These are phyloP conservation scores for Cladophialophora psammophila DNA, from an alignment of 2,329 filamentous ascomycete species.

Conservation along the genomic window DNA sequence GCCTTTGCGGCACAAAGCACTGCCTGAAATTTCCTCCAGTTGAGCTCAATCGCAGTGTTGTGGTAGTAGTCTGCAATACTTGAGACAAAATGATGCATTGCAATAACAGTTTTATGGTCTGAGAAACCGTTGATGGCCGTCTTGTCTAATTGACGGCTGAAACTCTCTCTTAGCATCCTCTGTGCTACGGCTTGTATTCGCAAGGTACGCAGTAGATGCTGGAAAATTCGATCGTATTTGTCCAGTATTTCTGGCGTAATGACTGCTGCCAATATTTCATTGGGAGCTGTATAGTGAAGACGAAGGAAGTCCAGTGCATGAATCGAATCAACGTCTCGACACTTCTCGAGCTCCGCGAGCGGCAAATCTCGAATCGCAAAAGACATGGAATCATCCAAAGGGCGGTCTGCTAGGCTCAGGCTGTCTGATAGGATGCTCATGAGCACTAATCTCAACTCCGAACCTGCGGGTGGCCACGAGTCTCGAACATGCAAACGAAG, in stretches of 20 bases:
- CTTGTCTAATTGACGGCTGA: conserved; percentile 25
- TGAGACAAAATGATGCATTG: conserved; percentile 80
- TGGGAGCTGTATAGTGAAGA: conserved; percentile 80
- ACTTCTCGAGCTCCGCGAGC: conserved; percentile 78
- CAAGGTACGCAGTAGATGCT: conserved; percentile 75
- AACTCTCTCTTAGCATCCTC: conserved; percentile 37
- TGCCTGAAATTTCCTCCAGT: conserved; percentile 74
- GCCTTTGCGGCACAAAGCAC: conserved; percentile 70
- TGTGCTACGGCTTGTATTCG: conserved; percentile 77
- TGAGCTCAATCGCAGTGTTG: conserved; percentile 74
- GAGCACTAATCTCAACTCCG: conserved; percentile 85
- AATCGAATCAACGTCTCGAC: conserved; percentile 81
- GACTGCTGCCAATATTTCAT: conserved; percentile 70
- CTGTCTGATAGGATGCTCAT: conserved; percentile 85
- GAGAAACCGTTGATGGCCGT: conserved; percentile 36
- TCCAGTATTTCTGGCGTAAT: conserved; percentile 74
- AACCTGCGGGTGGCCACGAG: conserved; percentile 92
- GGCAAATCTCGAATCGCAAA: conserved; percentile 86
- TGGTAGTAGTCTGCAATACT: conserved; percentile 79
- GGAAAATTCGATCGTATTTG: conserved; percentile 88
- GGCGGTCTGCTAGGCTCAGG: conserved; percentile 51
- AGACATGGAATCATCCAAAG: conserved; percentile 38
- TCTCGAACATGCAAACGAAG: conserved; percentile 80
- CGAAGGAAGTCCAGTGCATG: conserved; percentile 93
- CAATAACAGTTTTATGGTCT: conserved; percentile 70